A percentile compares a stretch with the other conserved stretches of the same genome.
Conservation (phyloP, 2,329 filamentous ascomycete genomes). For the Epichloe uncinata region DNA sequence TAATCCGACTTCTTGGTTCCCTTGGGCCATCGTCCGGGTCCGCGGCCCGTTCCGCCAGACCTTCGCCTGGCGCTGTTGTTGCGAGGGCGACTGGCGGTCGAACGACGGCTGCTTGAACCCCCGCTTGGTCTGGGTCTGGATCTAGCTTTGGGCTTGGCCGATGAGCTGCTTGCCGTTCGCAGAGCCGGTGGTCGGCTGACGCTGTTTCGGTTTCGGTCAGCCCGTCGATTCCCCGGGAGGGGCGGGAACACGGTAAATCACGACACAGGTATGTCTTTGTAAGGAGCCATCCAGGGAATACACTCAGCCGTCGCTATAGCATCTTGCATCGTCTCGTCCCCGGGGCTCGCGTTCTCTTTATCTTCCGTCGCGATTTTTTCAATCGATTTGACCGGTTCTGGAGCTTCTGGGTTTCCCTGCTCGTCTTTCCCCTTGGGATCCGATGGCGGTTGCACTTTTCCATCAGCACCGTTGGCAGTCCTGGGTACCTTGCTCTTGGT, state of each 20-base stretch:
- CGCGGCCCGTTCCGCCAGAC: conserved; percentile 48
- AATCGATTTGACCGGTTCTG: conserved; percentile 17
- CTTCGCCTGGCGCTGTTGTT: conserved; percentile 34
- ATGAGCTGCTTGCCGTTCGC: conserved; percentile 21
- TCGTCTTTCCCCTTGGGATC: background rate
- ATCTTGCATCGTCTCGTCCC: conserved; percentile 16
- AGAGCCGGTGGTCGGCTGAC: conserved; percentile 25
- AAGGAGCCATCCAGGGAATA: conserved; percentile 32
- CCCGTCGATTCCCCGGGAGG: conserved; percentile 34
- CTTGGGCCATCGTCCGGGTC: conserved; percentile 53
- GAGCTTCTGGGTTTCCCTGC: conserved; percentile 6
- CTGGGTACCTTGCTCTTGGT: background rate
- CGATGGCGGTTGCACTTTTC: conserved; percentile 5
- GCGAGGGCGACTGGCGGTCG: conserved; percentile 26
- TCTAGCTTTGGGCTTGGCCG: conserved; percentile 26
- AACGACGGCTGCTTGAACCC: conserved; percentile 15
- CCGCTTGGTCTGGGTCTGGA: conserved; percentile 28
- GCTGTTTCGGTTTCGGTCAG: conserved; percentile 30
- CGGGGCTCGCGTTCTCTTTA: conserved; percentile 17
- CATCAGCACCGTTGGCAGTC: conserved; percentile 6
- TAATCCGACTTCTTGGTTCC: conserved; percentile 57
- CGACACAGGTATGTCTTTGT: conserved; percentile 48
- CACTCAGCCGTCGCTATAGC: conserved; percentile 10
- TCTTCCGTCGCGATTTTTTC: conserved; percentile 17
- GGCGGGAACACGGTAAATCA: conserved; percentile 72